Evolutionary conservation across 352 stramenopile species (phyloP).

Genomic region (Phytophthora multivora): DNA sequence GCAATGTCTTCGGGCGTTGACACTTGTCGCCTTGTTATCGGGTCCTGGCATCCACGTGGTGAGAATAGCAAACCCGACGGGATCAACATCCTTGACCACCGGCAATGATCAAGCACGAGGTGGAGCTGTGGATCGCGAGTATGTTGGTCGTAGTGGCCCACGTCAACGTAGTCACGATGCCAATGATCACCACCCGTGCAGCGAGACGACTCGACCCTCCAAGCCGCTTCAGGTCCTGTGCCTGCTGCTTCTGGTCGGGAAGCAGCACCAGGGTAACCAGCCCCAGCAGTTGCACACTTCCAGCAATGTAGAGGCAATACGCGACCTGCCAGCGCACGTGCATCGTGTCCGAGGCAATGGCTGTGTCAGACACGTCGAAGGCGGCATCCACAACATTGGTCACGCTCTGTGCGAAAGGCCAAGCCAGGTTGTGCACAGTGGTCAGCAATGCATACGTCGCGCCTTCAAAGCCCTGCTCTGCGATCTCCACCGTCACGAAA

Average conservation of each 20-base stretch:
- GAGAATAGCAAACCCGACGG: neutral
- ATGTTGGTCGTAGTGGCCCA: slow-evolving; percentile 68
- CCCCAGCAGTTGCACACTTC: slow-evolving; percentile 49
- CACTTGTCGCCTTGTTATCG: neutral
- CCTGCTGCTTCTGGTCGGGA: slow-evolving; percentile 65
- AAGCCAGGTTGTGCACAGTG: slow-evolving; percentile 66
- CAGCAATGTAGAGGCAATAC: slow-evolving; percentile 57
- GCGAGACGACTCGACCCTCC: slow-evolving; percentile 51
- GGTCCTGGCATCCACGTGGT: neutral
- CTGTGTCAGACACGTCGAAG: slow-evolving; percentile 62
- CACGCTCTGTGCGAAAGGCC: slow-evolving; percentile 56
- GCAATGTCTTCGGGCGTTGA: neutral
- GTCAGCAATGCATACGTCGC: slow-evolving; percentile 69
- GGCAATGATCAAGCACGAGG: slow-evolving; percentile 64
- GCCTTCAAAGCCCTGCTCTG: slow-evolving; percentile 73
- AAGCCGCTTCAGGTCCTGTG: slow-evolving; percentile 62
- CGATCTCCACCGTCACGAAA: slow-evolving; percentile 75
- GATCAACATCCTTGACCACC: slow-evolving; percentile 55
- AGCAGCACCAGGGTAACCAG: slow-evolving; percentile 57
- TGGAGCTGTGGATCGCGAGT: slow-evolving; percentile 66
- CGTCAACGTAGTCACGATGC: slow-evolving; percentile 42
- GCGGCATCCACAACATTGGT: slow-evolving; percentile 58
- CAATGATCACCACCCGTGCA: slow-evolving; percentile 40
- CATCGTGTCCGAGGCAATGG: slow-evolving; percentile 61
- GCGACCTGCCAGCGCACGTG: slow-evolving; percentile 68